phyloP scores from a whole-genome alignment of 2,329 filamentous ascomycete genomes.

The Aspergillus sp. region DNA sequence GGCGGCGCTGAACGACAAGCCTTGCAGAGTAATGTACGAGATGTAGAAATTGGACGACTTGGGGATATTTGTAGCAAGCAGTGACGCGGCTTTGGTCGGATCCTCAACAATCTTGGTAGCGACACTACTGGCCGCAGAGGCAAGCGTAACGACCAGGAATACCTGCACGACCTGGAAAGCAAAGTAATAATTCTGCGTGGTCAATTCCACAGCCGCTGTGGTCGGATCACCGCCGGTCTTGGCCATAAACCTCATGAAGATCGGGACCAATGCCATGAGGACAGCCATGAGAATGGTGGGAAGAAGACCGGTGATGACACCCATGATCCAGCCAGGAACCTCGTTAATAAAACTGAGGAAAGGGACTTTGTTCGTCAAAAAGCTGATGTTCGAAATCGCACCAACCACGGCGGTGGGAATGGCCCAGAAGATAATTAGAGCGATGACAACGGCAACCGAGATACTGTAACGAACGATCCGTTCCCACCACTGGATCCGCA shows the following conservation, averaged over 20 bases:
- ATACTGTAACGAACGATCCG: conserved; percentile 61
- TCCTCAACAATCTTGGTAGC: conserved; percentile 53
- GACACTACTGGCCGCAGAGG: conserved; percentile 68
- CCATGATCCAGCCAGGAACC: conserved; percentile 62
- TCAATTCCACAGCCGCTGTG: conserved; percentile 69
- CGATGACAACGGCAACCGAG: conserved; percentile 62
- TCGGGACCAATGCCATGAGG: conserved; percentile 76
- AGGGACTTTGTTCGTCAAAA: conserved; percentile 51
- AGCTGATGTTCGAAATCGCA: conserved; percentile 72
- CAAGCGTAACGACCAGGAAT: conserved; percentile 76
- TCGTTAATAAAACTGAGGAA: conserved; percentile 67
- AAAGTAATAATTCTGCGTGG: conserved; percentile 87
- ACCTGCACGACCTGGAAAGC: conserved; percentile 65
- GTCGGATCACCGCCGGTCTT: conserved; percentile 74
- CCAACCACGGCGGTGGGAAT: conserved; percentile 71
- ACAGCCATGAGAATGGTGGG: conserved; percentile 70
- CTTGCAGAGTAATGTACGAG: conserved; percentile 89
- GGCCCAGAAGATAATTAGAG: conserved; percentile 79
- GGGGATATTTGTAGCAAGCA: conserved; percentile 68
- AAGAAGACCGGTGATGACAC: conserved; percentile 74
- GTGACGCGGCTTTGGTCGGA: conserved; percentile 50
- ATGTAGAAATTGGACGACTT: conserved; percentile 89
- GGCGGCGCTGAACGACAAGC: conserved; percentile 65
- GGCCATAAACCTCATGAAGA: conserved; percentile 72
- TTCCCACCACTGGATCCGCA: conserved; percentile 82